Evolutionary conservation across 192 early-diverging fungal species (phyloP), one percentile per base, ranked within the genome.

Genomic region (Piromyces sp.): DNA sequence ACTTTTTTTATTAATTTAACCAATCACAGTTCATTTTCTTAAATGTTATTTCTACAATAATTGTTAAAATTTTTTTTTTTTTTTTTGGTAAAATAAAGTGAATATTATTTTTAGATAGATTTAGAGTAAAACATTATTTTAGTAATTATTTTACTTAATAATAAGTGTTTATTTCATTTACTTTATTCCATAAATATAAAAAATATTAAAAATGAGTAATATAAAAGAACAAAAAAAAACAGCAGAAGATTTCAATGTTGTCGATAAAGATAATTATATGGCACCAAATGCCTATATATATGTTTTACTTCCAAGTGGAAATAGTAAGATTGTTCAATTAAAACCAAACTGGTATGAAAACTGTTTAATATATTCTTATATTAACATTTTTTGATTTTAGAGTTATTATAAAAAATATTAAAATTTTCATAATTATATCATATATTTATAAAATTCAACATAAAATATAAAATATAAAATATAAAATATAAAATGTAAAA

Each of bases 271-370:
- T 9, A 68, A 68, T 68, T 68, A 68, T 28, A 68, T 68, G 51
- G 51, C 51, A 7, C 51, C 51, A n/a, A 68, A 68, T 68, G 51
- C 51, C 6, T 68, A 68, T 11, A 68, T 68, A n/a, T 68, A 68
- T n/a, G 51, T 68, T 0, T 68, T 68, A 68, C 51, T 68, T 68
- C 95, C 95, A 33, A 95, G 94, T 85, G 91, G 90, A 79, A 96
- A 95, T 87, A 83, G 89, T 81, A 97, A 97, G 83, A 87, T 93
- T 40, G 92, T 94, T 78, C 88, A 88, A 81, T 81, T 94, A 58
- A 89, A 91, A 80, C 85, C 92, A 26, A 88, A 88, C 82, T 89
- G 84, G 86, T 92, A 88, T 14, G 7, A n/a, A n/a, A n/a, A n/a
- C n/a, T n/a, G n/a, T n/a, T n/a, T n/a, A n/a, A n/a, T n/a, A n/a